These are phyloP conservation scores for Diaporthe ilicicola DNA, from an alignment of 2,329 filamentous ascomycete genomes.

Conservation along the genomic window DNA sequence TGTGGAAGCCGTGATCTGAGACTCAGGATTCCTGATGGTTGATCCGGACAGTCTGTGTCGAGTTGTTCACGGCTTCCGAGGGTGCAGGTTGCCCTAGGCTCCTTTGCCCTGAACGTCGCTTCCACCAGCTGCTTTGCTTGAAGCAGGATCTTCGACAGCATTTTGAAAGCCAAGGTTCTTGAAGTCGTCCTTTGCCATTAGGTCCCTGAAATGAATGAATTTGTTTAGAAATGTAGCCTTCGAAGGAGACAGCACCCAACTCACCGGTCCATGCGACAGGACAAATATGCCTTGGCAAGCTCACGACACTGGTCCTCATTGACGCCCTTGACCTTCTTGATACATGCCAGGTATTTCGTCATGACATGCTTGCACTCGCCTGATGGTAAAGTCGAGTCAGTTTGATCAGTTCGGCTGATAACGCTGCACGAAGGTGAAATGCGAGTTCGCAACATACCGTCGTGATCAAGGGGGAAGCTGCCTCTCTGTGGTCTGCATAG, in stretches of 20 bases:
- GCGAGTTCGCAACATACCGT: slow-evolving; percentile 57
- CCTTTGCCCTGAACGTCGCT: slow-evolving; percentile 42
- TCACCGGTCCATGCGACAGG: slow-evolving; percentile 94
- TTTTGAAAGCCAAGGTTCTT: slow-evolving; percentile 86
- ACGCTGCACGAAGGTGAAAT: neutral
- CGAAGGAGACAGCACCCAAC: slow-evolving; percentile 41
- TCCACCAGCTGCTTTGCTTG: slow-evolving; percentile 37
- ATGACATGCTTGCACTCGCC: slow-evolving; percentile 95
- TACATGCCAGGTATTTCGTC: slow-evolving; percentile 83
- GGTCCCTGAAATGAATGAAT: slow-evolving; percentile 65
- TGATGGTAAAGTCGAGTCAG: slow-evolving; percentile 44
- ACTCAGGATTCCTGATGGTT: neutral
- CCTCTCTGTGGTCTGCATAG: slow-evolving; percentile 80
- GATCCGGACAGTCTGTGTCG: neutral
- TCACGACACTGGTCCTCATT: slow-evolving; percentile 88
- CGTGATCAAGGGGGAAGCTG: slow-evolving; percentile 95
- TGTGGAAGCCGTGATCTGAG: too few relatives aligned
- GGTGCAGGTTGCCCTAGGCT: slow-evolving; percentile 31
- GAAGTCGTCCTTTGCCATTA: slow-evolving; percentile 96
- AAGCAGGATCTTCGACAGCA: slow-evolving; percentile 38
- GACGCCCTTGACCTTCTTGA: slow-evolving; percentile 82
- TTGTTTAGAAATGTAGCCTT: neutral
- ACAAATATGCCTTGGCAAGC: slow-evolving; percentile 87
- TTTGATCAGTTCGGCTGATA: neutral
- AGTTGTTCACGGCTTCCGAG: neutral